Evolutionary conservation across 106 monocot genomes (phyloP).

Genomic region (Posidonia australis): DNA sequence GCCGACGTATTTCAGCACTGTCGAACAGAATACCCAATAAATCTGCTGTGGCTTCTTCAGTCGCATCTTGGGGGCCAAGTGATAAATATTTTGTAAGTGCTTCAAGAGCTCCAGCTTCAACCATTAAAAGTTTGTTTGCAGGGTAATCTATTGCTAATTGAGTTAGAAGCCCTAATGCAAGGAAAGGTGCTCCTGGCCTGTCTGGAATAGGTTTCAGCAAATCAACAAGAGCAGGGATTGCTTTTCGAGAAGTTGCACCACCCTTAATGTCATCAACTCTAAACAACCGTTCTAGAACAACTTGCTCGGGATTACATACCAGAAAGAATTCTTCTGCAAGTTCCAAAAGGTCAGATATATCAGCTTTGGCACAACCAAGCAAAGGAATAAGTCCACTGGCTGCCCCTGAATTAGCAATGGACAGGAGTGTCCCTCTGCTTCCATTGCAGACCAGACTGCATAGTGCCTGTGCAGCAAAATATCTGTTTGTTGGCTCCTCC

Average conservation of each 20-base stretch:
- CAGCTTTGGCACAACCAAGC: slow-evolving; percentile 82
- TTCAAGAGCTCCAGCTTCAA: slow-evolving; percentile 87
- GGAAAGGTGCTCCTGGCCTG: slow-evolving; percentile 84
- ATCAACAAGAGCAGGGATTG: slow-evolving; percentile 86
- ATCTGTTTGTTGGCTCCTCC: slow-evolving; percentile 68
- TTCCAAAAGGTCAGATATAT: slow-evolving; percentile 68
- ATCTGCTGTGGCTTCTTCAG: slow-evolving; percentile 85
- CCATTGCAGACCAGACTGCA: slow-evolving; percentile 80
- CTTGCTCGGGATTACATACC: slow-evolving; percentile 55
- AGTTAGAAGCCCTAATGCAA: slow-evolving; percentile 68
- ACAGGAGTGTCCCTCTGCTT: slow-evolving; percentile 73
- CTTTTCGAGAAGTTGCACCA: slow-evolving; percentile 78
- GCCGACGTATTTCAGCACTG: slow-evolving; percentile 63
- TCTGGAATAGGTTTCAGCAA: slow-evolving; percentile 96
- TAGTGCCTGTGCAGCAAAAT: slow-evolving; percentile 96
- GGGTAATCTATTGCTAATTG: slow-evolving; percentile 70
- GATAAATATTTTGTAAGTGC: slow-evolving; percentile 91
- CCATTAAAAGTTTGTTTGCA: slow-evolving; percentile 75
- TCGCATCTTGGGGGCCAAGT: slow-evolving; percentile 85
- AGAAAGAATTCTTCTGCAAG: slow-evolving; percentile 73
- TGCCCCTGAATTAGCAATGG: slow-evolving; percentile 93
- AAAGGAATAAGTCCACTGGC: slow-evolving; percentile 70
- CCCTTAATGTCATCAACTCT: slow-evolving; percentile 80
- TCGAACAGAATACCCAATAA: slow-evolving; percentile 76
- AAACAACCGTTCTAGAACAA: slow-evolving; percentile 68